Evolutionary conservation across 495 filamentous ascomycete genomes (phyloP).

Genomic region (Aspergillus sclerotioniger): DNA sequence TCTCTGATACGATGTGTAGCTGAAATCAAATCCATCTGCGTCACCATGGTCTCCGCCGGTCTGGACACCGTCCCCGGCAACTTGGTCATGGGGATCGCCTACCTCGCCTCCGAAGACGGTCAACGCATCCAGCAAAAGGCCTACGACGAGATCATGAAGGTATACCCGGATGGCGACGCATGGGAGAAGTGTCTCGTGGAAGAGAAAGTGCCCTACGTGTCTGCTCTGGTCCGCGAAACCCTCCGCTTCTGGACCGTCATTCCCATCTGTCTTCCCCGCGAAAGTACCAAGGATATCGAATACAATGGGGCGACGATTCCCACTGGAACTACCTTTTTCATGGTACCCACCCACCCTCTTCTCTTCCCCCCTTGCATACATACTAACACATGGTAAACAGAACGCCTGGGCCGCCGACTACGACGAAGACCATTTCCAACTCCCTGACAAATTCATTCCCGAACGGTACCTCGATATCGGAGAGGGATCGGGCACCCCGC

Average conservation of each 20-base stretch:
- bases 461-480: constrained; percentile 62
- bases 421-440: constrained; percentile 63
- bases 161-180: constrained; percentile 62
- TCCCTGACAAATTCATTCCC: constrained; percentile 56
- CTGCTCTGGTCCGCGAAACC: constrained; percentile 66
- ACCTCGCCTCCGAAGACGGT: constrained; percentile 59
- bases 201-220: constrained; percentile 69
- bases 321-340: constrained; percentile 64
- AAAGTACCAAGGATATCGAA: constrained; percentile 61
- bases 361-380: constrained; percentile 1
- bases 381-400: constrained; percentile 23
- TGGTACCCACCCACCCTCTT: constrained; percentile 39
- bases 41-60: constrained; percentile 73
- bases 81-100: constrained; percentile 69
- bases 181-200: constrained; percentile 65
- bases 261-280: constrained; percentile 66
- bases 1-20: constrained; percentile 28
- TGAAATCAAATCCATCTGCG: constrained; percentile 69
- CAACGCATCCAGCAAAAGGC: constrained; percentile 63
- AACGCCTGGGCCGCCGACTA: constrained; percentile 71
- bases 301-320: constrained; percentile 60
- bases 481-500: constrained; percentile 60
- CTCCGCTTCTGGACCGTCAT: constrained; percentile 74
- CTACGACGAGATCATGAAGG: constrained; percentile 60
- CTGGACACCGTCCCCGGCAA: constrained; percentile 70